These are phyloP conservation scores for Nidularia sp. DNA, from an alignment of 768 basidiomycete genomes.

Conservation along the genomic window DNA sequence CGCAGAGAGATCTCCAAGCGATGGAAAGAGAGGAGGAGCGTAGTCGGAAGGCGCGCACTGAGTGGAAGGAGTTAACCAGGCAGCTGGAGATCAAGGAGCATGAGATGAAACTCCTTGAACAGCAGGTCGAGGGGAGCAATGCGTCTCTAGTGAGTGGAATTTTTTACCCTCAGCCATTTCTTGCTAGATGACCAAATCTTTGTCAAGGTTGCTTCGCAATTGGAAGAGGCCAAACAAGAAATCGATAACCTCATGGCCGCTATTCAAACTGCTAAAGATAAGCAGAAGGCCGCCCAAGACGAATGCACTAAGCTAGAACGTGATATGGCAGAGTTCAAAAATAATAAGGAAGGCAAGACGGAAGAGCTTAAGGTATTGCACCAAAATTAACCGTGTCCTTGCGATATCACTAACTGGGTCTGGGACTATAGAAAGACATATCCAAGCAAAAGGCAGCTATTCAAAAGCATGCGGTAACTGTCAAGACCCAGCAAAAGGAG, in stretches of 20 bases:
- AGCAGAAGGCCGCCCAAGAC: conserved; percentile 69
- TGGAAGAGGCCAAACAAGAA: conserved; percentile 64
- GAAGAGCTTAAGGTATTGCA: conserved; percentile 78
- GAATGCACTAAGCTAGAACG: conserved; percentile 88
- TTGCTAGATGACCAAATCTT: neutral
- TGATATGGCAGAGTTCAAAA: conserved; percentile 98
- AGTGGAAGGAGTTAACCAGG: conserved; percentile 54
- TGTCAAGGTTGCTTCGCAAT: conserved; percentile 71
- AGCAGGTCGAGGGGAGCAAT: conserved; percentile 86
- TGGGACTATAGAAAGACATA: conserved; percentile 57
- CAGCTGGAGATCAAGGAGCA: conserved; percentile 90
- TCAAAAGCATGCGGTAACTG: conserved; percentile 73
- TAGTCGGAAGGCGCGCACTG: conserved; percentile 48
- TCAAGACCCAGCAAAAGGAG: conserved; percentile 89
- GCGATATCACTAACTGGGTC: neutral
- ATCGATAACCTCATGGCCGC: conserved; percentile 56
- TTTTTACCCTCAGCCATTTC: neutral
- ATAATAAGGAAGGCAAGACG: conserved; percentile 97
- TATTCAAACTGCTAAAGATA: conserved; percentile 64
- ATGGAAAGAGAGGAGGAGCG: conserved; percentile 55
- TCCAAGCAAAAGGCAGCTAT: conserved; percentile 75
- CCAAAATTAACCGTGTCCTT: neutral
- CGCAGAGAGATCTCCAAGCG: conserved; percentile 37
- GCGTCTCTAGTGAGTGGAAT: conserved; percentile 68
- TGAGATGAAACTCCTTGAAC: conserved; percentile 74